Base-by-base conservation (phyloP, 331 rosid genomes). In the Ulmus americana region DNA sequence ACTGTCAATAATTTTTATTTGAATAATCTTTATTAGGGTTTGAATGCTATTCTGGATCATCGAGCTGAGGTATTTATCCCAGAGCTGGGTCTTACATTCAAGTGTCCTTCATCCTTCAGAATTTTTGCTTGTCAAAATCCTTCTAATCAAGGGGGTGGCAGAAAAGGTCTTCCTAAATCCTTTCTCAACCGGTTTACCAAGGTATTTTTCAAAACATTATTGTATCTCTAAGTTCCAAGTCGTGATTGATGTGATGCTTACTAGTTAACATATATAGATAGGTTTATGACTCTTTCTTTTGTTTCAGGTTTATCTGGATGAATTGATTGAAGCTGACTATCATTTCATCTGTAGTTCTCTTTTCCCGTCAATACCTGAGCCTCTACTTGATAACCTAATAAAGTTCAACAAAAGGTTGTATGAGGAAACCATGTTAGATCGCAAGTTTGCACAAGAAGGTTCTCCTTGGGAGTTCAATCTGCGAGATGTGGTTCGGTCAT, bases 381-480 rank as follows among this genome's bases (percentile, higher is more conserved):
- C 79, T 63, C 45, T 86, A 10, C 86, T 92, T 46, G 76, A 83
- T 18, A 92, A 77, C 49, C 73, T 92, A 59, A 80, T 88, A 69
- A 61, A 70, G 63, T 92, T 92, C 57, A 92, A 92, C 73, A 86
- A 74, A 76, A 79, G 83, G 68, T 78, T 92, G 87, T 83, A 85
- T 54, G 96, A 88, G 70, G 96, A 88, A 7, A 81, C 81, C 55
- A 85, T 85, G 84, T 1, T 85, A 70, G 48, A 86, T 79, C 80
- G 68, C 63, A 89, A 80, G 65, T 89, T 92, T 80, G 91, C 89
- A 47, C 87, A 79, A 78, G 91, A 83, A 52, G 96, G 96, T 16
- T 83, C 89, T n/a, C 95, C 98, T n/a, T 92, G 98, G 98, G 98
- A 92, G 77, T 92, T 92, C 61, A 92, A 89, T 81, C 89, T 92